Evolutionary conservation across 768 basidiomycete genomes (phyloP), one percentile per base, ranked within the genome.

Genomic region (Pleurotus eryngii): DNA sequence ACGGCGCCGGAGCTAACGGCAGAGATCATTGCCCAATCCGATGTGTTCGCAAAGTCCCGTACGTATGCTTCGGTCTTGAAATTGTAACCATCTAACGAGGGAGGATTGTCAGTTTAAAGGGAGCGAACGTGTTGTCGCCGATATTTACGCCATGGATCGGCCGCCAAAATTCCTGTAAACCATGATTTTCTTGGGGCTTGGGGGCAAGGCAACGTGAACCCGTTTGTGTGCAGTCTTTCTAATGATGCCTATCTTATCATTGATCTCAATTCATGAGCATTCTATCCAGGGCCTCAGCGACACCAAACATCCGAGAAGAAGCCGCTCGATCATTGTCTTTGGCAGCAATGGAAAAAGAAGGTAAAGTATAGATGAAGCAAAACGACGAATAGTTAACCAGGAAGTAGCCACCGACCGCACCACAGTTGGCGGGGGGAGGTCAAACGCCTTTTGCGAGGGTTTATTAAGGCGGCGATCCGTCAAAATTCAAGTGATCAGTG

Each of bases 171-270:
- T 2, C 30, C 67, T 83, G 14, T n/a, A 85, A 83, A 60, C 80
- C 82, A 8, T 79, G 78, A n/a, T 51, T 72, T 83, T 5, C 66
- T 85, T 18, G n/a, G 83, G 84, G 60, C 73, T 85, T 0, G 82
- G 82, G 15, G 81, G 82, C 6, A 83, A 83, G 61, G 71, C 80
- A n/a, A n/a, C n/a, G n/a, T n/a, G 71, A 80, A 1, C 81, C 82
- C 2, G 74, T 76, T 2, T 68, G 83, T 27, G 79, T 84, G 47
- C 51, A n/a, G 79, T 67, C n/a, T 20, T 20, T 20, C 2, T 20
- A 20, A 20, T 20, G 20, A 1, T 20, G 20, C 20, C 20, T 20
- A 20, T 20, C 1, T 20, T 20, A 20, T 20, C 20, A 20, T 20
- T 20, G 20, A 20, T 20, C 20, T 20, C 20, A 20, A 20, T 20